Conservation (phyloP, 2,329 filamentous ascomycete genomes). For the Endoconidiophora polonica region DNA sequence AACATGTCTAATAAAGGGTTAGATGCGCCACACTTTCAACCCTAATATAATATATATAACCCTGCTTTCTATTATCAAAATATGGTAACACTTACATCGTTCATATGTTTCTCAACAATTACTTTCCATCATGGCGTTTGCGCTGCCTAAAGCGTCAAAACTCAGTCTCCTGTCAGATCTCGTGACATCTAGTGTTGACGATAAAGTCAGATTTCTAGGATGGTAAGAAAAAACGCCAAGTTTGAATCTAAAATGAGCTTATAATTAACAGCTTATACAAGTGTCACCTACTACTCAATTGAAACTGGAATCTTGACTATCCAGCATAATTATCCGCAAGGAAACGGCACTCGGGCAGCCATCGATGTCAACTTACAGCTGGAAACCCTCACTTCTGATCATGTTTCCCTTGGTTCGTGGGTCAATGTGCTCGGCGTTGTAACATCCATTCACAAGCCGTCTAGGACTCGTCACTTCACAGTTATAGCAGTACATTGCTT, state of each 20-base stretch:
- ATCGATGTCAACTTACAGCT: conserved; percentile 62
- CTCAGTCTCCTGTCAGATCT: conserved; percentile 50
- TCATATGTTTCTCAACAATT: no score
- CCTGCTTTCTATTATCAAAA: no score
- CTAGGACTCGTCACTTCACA: not conserved
- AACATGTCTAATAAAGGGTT: no score
- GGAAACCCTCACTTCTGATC: conserved; percentile 41
- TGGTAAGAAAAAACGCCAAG: conserved; percentile 43
- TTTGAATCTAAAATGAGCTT: not conserved
- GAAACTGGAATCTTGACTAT: conserved; percentile 46
- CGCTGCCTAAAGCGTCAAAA: conserved; percentile 45
- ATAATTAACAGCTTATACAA: conserved; percentile 16
- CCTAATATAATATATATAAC: no score
- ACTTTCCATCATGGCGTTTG: conserved; percentile 15
- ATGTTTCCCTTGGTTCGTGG: conserved; percentile 65
- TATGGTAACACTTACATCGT: no score
- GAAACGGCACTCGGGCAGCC: conserved; percentile 29
- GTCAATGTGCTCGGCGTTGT: conserved; percentile 78
- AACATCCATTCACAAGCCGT: conserved; percentile 17
- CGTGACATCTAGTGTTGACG: conserved; percentile 31
- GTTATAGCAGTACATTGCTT: conserved; percentile 50
- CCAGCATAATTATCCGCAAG: conserved; percentile 45
- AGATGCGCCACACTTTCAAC: no score
- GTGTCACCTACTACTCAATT: conserved; percentile 33
- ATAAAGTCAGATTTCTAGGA: conserved; percentile 84